Evolutionary conservation across 2,329 filamentous ascomycete genomes (phyloP).

Genomic region (Pseudogymnoascus sp.): DNA sequence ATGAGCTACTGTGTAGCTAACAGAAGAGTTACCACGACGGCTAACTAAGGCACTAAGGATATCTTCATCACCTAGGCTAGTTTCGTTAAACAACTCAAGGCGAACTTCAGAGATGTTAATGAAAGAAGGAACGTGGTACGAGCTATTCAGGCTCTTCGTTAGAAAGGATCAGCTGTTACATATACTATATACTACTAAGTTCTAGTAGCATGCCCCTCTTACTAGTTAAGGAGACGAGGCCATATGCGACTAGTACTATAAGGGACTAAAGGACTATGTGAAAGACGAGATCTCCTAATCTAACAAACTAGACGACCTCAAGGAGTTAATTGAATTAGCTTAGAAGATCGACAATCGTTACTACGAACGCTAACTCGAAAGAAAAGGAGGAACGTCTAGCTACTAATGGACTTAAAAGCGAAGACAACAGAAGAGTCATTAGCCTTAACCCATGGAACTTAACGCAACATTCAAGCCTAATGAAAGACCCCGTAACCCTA

Average conservation of each 20-base stretch:
- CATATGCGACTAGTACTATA: not conserved
- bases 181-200: not conserved
- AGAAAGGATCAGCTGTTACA: not conserved
- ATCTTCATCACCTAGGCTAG: not conserved
- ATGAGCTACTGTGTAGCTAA: not conserved
- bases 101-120: not conserved
- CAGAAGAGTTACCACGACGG: not conserved
- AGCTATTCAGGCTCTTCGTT: no score
- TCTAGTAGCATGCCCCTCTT: not conserved
- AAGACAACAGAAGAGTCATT: not conserved
- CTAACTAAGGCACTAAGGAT: not conserved
- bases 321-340: not conserved
- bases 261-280: no score
- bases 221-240: not conserved
- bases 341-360: not conserved
- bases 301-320: no score
- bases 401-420: not conserved
- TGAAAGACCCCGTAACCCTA: not conserved
- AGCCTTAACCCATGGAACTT: not conserved
- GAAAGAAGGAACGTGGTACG: no score
- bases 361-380: not conserved
- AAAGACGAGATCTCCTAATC: no score
- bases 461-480: not conserved
- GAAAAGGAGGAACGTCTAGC: not conserved
- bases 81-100: not conserved